Conservation (phyloP, 768 basidiomycete genomes). For the Phaffia australis region DNA sequence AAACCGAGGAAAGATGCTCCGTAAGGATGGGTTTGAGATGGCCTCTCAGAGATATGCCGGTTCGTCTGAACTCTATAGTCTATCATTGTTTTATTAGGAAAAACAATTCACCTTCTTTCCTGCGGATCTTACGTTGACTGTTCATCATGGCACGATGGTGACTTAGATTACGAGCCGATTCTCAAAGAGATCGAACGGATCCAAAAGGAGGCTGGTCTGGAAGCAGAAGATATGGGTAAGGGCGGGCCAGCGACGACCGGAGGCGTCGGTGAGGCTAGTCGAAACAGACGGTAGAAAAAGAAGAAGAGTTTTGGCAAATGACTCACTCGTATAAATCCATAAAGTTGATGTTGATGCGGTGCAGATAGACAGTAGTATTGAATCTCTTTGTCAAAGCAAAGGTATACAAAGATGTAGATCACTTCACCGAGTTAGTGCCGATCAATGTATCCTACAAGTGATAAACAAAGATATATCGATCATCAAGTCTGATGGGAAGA, state of each 20-base stretch:
- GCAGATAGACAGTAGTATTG: no score
- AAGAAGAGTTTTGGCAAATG: no score
- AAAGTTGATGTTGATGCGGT: no score
- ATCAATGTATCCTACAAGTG: no score
- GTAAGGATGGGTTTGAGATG: constrained; percentile 64
- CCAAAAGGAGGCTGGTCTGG: constrained; percentile 67
- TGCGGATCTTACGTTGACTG: background rate
- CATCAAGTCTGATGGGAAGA: no score
- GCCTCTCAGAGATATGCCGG: constrained; percentile 60
- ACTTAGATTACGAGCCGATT: constrained; percentile 71
- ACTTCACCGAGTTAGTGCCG: no score
- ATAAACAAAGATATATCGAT: no score
- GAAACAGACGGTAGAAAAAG: constrained; percentile 16
- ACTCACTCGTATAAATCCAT: no score
- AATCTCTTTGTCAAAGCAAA: no score
- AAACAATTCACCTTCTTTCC: background rate
- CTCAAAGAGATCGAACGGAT: constrained; percentile 74
- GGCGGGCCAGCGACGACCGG: constrained; percentile 38
- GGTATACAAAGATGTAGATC: no score
- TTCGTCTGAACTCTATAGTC: constrained; percentile 36
- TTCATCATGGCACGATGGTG: background rate
- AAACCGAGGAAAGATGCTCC: constrained; percentile 63
- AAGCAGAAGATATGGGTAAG: constrained; percentile 65
- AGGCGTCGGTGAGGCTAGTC: constrained; percentile 17
- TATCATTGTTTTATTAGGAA: background rate